These are phyloP conservation scores for Aspergillus viridinutans DNA, from an alignment of 2,329 filamentous ascomycete species.

Conservation along the genomic window DNA sequence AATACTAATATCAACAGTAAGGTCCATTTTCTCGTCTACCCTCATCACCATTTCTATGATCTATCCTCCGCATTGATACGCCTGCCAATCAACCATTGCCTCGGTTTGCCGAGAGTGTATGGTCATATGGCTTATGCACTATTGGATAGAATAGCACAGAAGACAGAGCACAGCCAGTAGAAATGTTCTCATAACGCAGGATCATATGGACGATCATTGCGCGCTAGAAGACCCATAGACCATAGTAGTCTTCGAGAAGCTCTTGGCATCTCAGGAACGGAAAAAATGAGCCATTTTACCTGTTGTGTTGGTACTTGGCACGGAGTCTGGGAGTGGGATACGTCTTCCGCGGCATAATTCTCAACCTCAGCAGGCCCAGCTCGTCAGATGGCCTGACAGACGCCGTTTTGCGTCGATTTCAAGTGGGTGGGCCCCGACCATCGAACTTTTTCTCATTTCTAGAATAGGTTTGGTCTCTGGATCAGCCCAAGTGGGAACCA, in stretches of 20 bases:
- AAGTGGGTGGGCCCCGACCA: not conserved
- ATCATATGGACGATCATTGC: not conserved
- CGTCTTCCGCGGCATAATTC: not conserved
- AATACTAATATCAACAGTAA: too few relatives aligned
- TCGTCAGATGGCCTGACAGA: too few relatives aligned
- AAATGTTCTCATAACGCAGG: not conserved
- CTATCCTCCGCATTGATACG: not conserved
- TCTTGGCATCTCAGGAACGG: conserved; percentile 6
- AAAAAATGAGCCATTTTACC: not conserved
- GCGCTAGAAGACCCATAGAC: conserved; percentile 9
- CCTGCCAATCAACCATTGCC: too few relatives aligned
- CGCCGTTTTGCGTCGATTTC: not conserved
- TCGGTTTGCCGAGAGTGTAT: not conserved
- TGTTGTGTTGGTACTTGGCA: too few relatives aligned
- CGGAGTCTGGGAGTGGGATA: not conserved
- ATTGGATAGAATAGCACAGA: not conserved
- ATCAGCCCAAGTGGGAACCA: not conserved
- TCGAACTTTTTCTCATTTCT: not conserved
- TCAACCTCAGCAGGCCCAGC: not conserved
- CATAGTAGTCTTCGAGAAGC: conserved; percentile 12
- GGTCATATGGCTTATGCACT: not conserved
- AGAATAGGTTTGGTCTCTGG: not conserved
- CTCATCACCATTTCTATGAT: not conserved
- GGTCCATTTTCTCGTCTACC: not conserved
- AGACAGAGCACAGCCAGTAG: not conserved